These are phyloP conservation scores for Fusarium stilboides DNA, from an alignment of 2,329 filamentous ascomycete genomes.

Conservation along the genomic window DNA sequence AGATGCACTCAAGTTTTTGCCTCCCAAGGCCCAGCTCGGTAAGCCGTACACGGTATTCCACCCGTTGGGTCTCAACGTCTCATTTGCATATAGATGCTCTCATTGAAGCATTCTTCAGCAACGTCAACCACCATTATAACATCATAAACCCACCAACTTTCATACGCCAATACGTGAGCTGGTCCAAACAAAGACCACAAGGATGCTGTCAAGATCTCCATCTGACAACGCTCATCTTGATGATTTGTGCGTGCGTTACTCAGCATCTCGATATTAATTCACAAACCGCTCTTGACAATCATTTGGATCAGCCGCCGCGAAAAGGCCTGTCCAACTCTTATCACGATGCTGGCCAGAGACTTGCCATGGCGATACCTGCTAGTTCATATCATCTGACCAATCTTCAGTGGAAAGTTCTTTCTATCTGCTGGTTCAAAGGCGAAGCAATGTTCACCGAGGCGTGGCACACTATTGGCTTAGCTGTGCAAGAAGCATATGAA, in stretches of 20 bases:
- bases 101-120: conserved; percentile 24
- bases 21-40: conserved; percentile 7
- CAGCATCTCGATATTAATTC: conserved; percentile 3
- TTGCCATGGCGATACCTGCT: not conserved
- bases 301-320: not conserved
- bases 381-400: conserved; percentile 6
- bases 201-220: conserved; percentile 10
- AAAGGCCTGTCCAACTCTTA: not conserved
- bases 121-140: conserved; percentile 28
- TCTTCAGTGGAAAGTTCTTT: conserved; percentile 22
- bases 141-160: conserved; percentile 16
- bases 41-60: not conserved
- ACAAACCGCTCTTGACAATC: not conserved
- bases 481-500: conserved; percentile 27
- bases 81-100: conserved; percentile 13
- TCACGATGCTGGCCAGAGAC: not conserved
- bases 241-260: conserved; percentile 27
- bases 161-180: conserved; percentile 15
- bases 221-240: conserved; percentile 17
- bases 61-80: not conserved
- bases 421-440: conserved; percentile 23
- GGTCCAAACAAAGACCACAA: not conserved
- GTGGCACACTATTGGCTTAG: conserved; percentile 13
- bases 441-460: conserved; percentile 22
- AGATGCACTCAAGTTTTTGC: conserved; percentile 3